These are phyloP conservation scores for Lasiosphaeriaceae sp. DNA, from an alignment of 495 filamentous ascomycete genomes.

Conservation along the genomic window DNA sequence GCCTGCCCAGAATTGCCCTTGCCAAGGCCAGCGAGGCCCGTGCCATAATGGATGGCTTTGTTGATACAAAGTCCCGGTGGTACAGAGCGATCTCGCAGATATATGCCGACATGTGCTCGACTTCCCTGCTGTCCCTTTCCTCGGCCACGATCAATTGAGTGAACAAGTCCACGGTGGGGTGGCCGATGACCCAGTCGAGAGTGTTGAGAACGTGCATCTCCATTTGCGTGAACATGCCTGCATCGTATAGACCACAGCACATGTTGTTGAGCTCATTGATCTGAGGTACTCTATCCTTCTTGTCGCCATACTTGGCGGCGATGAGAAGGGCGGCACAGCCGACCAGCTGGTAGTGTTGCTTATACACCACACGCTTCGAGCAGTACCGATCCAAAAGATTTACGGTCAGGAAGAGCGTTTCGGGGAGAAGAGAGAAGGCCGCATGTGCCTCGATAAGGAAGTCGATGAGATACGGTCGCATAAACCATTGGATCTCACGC, in stretches of 20 bases:
- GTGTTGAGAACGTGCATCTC: conserved; percentile 99
- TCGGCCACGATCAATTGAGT: conserved; percentile 67
- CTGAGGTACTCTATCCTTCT: conserved; percentile 93
- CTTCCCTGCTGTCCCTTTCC: conserved; percentile 75
- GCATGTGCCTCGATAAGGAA: conserved; percentile 97
- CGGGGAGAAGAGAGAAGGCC: conserved; percentile 88
- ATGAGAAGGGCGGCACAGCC: conserved; percentile 95
- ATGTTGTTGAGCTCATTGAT: conserved; percentile 96
- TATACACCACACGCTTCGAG: conserved; percentile 97
- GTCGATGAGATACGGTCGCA: conserved; percentile 96
- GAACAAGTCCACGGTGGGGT: conserved; percentile 93
- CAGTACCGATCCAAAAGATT: conserved; percentile 98
- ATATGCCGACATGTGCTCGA: conserved; percentile 92
- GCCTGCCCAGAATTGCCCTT: conserved; percentile 76
- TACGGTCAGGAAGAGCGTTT: conserved; percentile 91
- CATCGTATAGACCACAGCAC: conserved; percentile 98
- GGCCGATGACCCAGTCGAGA: conserved; percentile 92
- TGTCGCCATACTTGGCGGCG: conserved; percentile 96
- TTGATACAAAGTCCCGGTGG: conserved; percentile 92
- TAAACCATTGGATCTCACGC: conserved; percentile 99
- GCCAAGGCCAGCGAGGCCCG: conserved; percentile 81
- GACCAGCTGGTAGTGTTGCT: conserved; percentile 97
- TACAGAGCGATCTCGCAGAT: conserved; percentile 92
- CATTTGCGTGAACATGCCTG: conserved; percentile 99
- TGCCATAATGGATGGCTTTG: conserved; percentile 84